A percentile compares a stretch with the other conserved stretches of the same genome.
Conservation (phyloP, 192 early-diverging fungal genomes). For the Backusella parvicylindrica region DNA sequence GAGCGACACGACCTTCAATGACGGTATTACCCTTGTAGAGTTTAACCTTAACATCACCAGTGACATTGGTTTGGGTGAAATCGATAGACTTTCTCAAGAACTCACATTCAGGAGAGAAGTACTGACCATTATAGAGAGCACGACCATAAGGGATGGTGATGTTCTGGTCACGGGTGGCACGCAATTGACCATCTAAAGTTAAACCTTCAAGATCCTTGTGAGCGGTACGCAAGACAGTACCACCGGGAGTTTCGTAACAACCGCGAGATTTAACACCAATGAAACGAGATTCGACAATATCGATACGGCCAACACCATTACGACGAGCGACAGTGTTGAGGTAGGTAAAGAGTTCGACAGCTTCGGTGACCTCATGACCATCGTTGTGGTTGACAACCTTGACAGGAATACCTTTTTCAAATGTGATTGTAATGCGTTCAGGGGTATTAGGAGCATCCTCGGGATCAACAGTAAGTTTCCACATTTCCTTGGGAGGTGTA, state of each 20-base stretch:
- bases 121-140: conserved; percentile 92
- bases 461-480: conserved; percentile 98
- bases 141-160: conserved; percentile 74
- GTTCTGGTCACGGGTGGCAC: conserved; percentile 89
- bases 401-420: conserved; percentile 84
- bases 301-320: conserved; percentile 97
- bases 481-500: conserved; percentile 97
- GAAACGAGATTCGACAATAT: conserved; percentile 99
- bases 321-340: conserved; percentile 93
- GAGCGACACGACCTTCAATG: conserved; percentile 85
- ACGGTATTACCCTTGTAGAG: conserved; percentile 94
- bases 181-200: conserved; percentile 92
- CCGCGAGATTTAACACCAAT: conserved; percentile 99
- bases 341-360: conserved; percentile 89
- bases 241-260: conserved; percentile 99
- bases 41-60: conserved; percentile 91
- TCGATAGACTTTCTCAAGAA: conserved; percentile 80
- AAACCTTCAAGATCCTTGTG: conserved; percentile 97
- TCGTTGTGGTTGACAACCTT: conserved; percentile 85
- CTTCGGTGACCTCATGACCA: conserved; percentile 56
- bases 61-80: conserved; percentile 81
- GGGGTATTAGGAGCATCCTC: conserved; percentile 96
- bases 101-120: conserved; percentile 95
- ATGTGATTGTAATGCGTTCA: conserved; percentile 91
- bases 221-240: conserved; percentile 91